Evolutionary conservation across 2,329 filamentous ascomycete genomes (phyloP).

Genomic region (Rutstroemia sp.): DNA sequence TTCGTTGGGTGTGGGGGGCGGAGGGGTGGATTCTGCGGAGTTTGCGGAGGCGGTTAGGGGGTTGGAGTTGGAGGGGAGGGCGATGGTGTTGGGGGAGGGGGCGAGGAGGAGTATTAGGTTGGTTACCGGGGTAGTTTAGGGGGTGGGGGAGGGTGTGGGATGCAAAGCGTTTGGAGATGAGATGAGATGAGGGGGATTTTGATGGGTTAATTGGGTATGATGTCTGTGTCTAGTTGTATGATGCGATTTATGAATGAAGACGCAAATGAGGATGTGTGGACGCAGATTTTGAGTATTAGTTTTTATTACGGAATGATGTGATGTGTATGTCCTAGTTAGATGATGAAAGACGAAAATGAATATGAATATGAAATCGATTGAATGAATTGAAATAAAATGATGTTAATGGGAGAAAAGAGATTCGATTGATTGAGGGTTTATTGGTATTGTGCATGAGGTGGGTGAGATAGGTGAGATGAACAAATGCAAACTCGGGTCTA

Average conservation of each 20-base stretch:
- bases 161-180: background rate
- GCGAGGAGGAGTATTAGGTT: slow-evolving; percentile 74
- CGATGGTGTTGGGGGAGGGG: slow-evolving; percentile 79
- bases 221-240: too few relatives aligned
- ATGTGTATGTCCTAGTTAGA: background rate
- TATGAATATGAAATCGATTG: background rate
- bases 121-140: slow-evolving; percentile 48
- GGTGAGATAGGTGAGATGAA: too few relatives aligned
- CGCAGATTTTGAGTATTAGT: too few relatives aligned
- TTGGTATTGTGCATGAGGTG: too few relatives aligned
- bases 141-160: background rate
- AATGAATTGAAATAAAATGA: too few relatives aligned
- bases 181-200: background rate
- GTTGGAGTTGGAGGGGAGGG: slow-evolving; percentile 76
- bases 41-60: slow-evolving; percentile 74
- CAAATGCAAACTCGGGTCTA: too few relatives aligned
- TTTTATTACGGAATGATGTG: too few relatives aligned
- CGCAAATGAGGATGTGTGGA: too few relatives aligned
- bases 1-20: slow-evolving; percentile 40
- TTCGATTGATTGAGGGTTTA: too few relatives aligned
- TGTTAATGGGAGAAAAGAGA: too few relatives aligned
- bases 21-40: slow-evolving; percentile 62
- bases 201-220: background rate
- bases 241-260: too few relatives aligned
- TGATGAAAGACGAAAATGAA: background rate